Percentiles rank a stretch among this genome's conserved stretches.
These are phyloP conservation scores for Plectosphaerella sp. DNA, from an alignment of 2,329 filamentous ascomycete species.

Conservation along the genomic window DNA sequence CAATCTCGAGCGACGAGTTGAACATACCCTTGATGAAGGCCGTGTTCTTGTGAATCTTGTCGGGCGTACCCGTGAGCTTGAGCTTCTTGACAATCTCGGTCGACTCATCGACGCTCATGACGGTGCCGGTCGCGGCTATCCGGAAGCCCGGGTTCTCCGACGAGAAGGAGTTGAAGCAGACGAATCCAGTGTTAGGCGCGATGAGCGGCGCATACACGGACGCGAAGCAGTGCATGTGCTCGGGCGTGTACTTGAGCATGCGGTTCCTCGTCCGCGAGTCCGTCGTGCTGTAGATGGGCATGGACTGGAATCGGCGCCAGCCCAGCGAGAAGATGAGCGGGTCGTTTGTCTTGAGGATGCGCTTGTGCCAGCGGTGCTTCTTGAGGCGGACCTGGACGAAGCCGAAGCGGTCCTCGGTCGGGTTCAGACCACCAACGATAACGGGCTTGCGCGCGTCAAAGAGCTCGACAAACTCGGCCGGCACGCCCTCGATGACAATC, in stretches of 20 bases:
- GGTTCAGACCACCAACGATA: constrained; percentile 83
- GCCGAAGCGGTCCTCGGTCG: constrained; percentile 93
- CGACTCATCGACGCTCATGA: constrained; percentile 89
- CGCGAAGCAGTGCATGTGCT: constrained; percentile 98
- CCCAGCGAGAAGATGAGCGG: constrained; percentile 95
- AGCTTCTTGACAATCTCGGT: constrained; percentile 99
- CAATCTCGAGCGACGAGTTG: constrained; percentile 84
- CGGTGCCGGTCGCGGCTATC: constrained; percentile 89
- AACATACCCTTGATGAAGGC: constrained; percentile 99
- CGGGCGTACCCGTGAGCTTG: constrained; percentile 87
- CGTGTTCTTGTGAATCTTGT: constrained; percentile 99
- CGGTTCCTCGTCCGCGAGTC: constrained; percentile 91
- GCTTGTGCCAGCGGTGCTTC: constrained; percentile 97
- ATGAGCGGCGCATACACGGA: constrained; percentile 95
- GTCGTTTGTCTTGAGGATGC: constrained; percentile 97
- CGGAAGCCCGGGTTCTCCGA: constrained; percentile 85
- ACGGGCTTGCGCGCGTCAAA: constrained; percentile 83
- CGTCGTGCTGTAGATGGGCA: constrained; percentile 91
- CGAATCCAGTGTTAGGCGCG: constrained; percentile 93
- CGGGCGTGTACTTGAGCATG: constrained; percentile 98
- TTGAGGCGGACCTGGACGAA: constrained; percentile 96
- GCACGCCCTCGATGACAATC: constrained; percentile 82
- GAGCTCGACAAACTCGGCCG: constrained; percentile 79
- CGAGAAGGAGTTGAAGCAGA: constrained; percentile 85
- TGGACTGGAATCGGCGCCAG: constrained; percentile 90